These are phyloP conservation scores for Citeromyces hawaiiensis DNA, from an alignment of 1,139 yeast species.

Conservation along the genomic window DNA sequence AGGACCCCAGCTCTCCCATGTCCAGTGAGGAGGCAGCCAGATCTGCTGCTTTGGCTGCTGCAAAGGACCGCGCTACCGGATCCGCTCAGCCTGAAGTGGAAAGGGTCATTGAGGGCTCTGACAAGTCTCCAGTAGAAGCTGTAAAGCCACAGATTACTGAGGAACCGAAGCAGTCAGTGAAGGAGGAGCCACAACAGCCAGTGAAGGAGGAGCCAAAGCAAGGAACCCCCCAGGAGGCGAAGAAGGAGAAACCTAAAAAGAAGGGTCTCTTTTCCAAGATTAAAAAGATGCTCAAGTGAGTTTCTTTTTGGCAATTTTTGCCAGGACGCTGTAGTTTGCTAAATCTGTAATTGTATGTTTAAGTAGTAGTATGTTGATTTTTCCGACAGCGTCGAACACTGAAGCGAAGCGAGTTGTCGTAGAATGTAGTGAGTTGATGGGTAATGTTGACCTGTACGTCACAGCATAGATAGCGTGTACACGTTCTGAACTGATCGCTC, in stretches of 20 bases:
- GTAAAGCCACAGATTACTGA: not conserved
- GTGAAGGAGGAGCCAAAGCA: slow-evolving; percentile 3
- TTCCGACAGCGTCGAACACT: too few species aligned
- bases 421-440: too few species aligned
- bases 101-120: slow-evolving; percentile 21
- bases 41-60: slow-evolving; percentile 7
- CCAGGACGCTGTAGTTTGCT: too few species aligned
- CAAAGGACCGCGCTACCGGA: slow-evolving; percentile 7
- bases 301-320: too few species aligned
- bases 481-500: too few species aligned
- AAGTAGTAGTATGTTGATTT: too few species aligned
- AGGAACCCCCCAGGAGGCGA: slow-evolving; percentile 1
- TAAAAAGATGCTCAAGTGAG: slow-evolving; percentile 26
- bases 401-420: too few species aligned
- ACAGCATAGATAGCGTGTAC: too few species aligned
- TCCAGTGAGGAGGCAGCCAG: slow-evolving; percentile 5
- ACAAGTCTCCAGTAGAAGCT: slow-evolving; percentile 13
- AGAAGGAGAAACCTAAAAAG: slow-evolving; percentile 25
- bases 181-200: slow-evolving; percentile 4
- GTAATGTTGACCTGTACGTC: too few species aligned
- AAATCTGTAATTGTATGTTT: too few species aligned
- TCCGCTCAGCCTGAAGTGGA: slow-evolving; percentile 12
- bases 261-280: slow-evolving; percentile 29
- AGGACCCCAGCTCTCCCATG: too few species aligned
- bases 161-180: slow-evolving; percentile 3